These are phyloP conservation scores for Amanita jacksonii DNA, from an alignment of 768 basidiomycete genomes.

Conservation along the genomic window DNA sequence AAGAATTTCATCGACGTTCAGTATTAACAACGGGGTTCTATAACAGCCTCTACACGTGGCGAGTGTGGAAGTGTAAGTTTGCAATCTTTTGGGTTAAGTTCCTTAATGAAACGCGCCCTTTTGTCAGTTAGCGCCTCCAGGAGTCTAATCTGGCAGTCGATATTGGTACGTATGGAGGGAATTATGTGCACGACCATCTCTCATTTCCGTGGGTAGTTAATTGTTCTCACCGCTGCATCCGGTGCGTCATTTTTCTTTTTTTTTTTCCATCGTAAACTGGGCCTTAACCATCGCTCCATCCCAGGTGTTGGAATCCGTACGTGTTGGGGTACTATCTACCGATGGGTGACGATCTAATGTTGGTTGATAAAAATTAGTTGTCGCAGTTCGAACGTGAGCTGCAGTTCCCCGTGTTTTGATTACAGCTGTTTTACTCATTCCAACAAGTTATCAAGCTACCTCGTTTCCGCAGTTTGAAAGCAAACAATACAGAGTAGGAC, in stretches of 20 bases:
- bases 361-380: too few species aligned
- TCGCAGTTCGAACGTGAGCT: neutral
- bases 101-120: neutral
- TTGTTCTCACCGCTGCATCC: neutral
- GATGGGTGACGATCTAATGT: too few species aligned
- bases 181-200: neutral
- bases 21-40: neutral
- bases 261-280: too few species aligned
- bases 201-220: neutral
- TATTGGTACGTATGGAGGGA: neutral
- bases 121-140: neutral
- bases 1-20: neutral
- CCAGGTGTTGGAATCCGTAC: neutral
- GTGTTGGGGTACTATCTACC: neutral
- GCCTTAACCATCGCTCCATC: too few species aligned
- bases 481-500: too few species aligned
- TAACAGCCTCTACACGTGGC: neutral
- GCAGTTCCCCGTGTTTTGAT: too few species aligned
- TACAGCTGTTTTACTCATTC: too few species aligned
- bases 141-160: neutral
- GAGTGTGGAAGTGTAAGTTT: neutral
- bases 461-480: too few species aligned
- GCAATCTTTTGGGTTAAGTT: too few species aligned
- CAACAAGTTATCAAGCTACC: too few species aligned
- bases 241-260: neutral